These are phyloP conservation scores for Vanderwaltozyma yarrowii DNA, from an alignment of 805 yeast species.

Conservation along the genomic window DNA sequence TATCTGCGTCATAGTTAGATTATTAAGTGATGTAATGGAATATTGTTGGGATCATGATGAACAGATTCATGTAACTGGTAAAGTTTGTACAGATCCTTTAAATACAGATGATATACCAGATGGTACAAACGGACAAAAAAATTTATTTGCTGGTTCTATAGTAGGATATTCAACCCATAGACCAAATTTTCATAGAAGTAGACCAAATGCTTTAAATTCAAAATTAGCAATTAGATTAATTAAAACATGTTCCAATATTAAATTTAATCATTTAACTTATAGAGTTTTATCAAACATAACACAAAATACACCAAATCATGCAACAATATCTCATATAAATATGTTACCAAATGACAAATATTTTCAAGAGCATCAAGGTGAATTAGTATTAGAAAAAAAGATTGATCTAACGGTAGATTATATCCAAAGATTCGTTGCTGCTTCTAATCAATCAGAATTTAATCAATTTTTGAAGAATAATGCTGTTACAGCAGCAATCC, in stretches of 20 bases:
- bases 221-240: conserved; percentile 23
- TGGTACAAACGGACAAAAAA: conserved; percentile 5
- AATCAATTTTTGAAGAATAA: conserved; percentile 11
- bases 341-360: conserved; percentile 2
- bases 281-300: conserved; percentile 27
- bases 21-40: conserved; percentile 34
- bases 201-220: conserved; percentile 25
- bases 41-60: conserved; percentile 29
- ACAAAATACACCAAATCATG: conserved; percentile 5
- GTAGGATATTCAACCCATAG: conserved; percentile 28
- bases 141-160: conserved; percentile 15
- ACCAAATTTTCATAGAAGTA: conserved; percentile 25
- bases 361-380: neutral
- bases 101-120: neutral
- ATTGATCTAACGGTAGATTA: conserved; percentile 33
- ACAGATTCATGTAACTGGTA: conserved; percentile 7
- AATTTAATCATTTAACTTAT: conserved; percentile 25
- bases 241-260: conserved; percentile 22
- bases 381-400: conserved; percentile 6
- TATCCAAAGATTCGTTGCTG: conserved; percentile 36
- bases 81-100: neutral
- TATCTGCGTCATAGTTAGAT: conserved; percentile 27
- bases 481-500: neutral
- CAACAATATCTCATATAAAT: neutral
- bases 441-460: conserved; percentile 37